phyloP scores from a whole-genome alignment of 2,329 filamentous ascomycete genomes.

The Penicillium sp. region DNA sequence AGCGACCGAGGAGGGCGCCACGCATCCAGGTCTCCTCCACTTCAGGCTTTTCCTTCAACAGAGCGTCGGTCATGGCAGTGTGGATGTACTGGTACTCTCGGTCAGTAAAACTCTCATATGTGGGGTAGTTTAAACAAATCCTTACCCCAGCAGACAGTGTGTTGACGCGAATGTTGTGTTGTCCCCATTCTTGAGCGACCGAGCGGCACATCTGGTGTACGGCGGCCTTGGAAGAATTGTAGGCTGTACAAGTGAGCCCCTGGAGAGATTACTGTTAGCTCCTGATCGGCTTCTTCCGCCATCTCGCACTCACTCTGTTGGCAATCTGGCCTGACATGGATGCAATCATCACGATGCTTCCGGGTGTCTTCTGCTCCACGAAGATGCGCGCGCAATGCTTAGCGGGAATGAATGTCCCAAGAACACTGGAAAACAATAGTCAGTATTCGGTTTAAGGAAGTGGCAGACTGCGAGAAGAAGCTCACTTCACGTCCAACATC shows the following conservation, averaged over 20 bases:
- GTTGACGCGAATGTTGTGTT: slow-evolving; percentile 74
- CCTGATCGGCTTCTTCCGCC: not conserved
- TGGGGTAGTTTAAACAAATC: not conserved
- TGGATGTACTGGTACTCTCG: slow-evolving; percentile 45
- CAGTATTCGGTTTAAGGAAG: not conserved
- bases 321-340: slow-evolving; percentile 70
- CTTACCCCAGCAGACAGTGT: slow-evolving; percentile 71
- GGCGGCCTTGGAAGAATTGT: slow-evolving; percentile 55
- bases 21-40: slow-evolving; percentile 57
- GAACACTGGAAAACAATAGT: slow-evolving; percentile 25
- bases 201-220: slow-evolving; percentile 53
- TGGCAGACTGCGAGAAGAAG: not conserved
- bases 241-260: slow-evolving; percentile 65
- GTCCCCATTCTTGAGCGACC: slow-evolving; percentile 52
- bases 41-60: slow-evolving; percentile 51
- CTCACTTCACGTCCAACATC: slow-evolving; percentile 40
- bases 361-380: slow-evolving; percentile 56
- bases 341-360: slow-evolving; percentile 68
- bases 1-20: slow-evolving; percentile 52
- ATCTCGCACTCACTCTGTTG: slow-evolving; percentile 52
- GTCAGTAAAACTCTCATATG: not conserved
- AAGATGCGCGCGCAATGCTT: slow-evolving; percentile 49
- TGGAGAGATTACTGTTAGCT: slow-evolving; percentile 28
- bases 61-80: slow-evolving; percentile 52
- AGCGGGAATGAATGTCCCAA: slow-evolving; percentile 40